Conservation (phyloP, 805 yeast genomes). For the Wickerhamiella kazuoi region DNA sequence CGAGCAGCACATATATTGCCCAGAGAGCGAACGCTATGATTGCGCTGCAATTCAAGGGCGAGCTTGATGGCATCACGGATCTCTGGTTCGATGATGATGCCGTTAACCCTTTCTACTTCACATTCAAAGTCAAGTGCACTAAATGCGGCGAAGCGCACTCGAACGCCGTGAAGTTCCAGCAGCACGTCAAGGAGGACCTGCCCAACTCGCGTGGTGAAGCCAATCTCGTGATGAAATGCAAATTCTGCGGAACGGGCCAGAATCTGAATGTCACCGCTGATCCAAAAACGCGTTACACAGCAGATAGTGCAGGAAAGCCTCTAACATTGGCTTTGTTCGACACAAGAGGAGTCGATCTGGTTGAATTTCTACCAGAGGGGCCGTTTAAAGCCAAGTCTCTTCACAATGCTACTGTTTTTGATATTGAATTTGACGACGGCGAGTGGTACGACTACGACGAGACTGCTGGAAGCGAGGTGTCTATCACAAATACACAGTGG, state of each 20-base stretch:
- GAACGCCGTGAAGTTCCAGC: constrained; percentile 50
- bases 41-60: constrained; percentile 24
- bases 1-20: no score
- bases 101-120: constrained; percentile 50
- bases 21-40: no score
- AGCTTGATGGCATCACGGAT: constrained; percentile 36
- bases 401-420: constrained; percentile 34
- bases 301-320: constrained; percentile 27
- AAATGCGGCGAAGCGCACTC: constrained; percentile 63
- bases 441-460: constrained; percentile 98
- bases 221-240: constrained; percentile 62
- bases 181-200: constrained; percentile 31
- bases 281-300: constrained; percentile 18
- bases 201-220: constrained; percentile 68
- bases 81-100: constrained; percentile 44
- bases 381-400: constrained; percentile 24
- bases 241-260: constrained; percentile 33
- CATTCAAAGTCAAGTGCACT: constrained; percentile 57
- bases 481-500: constrained; percentile 60
- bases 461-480: constrained; percentile 58
- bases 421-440: constrained; percentile 53
- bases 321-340: constrained; percentile 50
- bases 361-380: constrained; percentile 42
- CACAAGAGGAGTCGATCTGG: constrained; percentile 66
- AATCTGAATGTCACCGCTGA: constrained; percentile 18